Conservation (phyloP, 2,329 filamentous ascomycete species). For the Thermothelomyces thermophilus region DNA sequence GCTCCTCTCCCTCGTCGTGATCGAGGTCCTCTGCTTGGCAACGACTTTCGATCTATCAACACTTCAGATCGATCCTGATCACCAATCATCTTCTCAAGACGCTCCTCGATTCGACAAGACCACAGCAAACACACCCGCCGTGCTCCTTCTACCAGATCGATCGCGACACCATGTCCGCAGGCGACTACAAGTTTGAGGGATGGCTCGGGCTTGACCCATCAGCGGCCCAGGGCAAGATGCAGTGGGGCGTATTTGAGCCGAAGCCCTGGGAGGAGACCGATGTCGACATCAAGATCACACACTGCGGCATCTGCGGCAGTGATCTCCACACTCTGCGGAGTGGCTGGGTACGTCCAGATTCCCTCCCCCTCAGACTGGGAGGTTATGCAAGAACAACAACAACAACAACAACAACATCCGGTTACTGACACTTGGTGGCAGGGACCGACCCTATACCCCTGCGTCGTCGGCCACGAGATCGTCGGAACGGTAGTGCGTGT, state of each 20-base stretch:
- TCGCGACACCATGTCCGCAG: slow-evolving; percentile 27
- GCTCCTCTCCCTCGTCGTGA: too few species aligned
- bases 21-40: too few species aligned
- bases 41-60: too few species aligned
- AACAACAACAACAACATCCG: too few species aligned
- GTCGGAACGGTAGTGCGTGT: slow-evolving; percentile 52
- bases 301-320: slow-evolving; percentile 60
- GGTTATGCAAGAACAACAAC: too few species aligned
- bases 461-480: slow-evolving; percentile 59
- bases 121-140: too few species aligned
- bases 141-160: too few species aligned
- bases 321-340: slow-evolving; percentile 54
- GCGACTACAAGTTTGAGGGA: slow-evolving; percentile 43
- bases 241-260: slow-evolving; percentile 51
- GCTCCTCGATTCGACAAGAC: too few species aligned
- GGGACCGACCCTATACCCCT: slow-evolving; percentile 31
- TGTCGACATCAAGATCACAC: slow-evolving; percentile 57
- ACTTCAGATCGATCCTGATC: too few species aligned
- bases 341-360: slow-evolving; percentile 37
- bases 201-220: slow-evolving; percentile 41
- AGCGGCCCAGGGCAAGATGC: slow-evolving; percentile 45
- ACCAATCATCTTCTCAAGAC: too few species aligned
- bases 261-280: slow-evolving; percentile 62
- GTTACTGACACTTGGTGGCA: slow-evolving; percentile 2
- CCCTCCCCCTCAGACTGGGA: too few species aligned